Evolutionary conservation across 305 asterid species (phyloP).

Genomic region (Rubia occidens): DNA sequence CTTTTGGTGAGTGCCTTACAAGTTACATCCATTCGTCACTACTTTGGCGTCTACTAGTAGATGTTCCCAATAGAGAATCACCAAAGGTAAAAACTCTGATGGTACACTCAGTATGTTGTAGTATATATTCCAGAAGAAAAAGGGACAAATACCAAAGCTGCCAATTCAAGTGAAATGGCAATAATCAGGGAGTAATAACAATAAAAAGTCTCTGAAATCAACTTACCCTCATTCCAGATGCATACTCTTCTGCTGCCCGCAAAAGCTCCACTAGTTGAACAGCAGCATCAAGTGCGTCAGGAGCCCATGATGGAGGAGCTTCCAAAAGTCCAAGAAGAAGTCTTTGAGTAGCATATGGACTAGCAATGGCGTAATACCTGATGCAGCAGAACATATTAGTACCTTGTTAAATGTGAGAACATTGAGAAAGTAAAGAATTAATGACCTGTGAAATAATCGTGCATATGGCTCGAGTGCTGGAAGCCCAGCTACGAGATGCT

Average conservation of each 20-base stretch:
- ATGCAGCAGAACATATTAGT: constrained; percentile 29
- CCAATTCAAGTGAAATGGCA: constrained; percentile 1
- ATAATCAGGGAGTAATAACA: not conserved
- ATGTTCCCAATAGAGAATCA: not conserved
- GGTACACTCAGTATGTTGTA: not conserved
- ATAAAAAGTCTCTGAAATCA: not conserved
- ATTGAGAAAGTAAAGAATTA: constrained; percentile 13
- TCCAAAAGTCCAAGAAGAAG: constrained; percentile 95
- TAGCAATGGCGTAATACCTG: constrained; percentile 95
- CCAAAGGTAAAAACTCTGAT: not conserved
- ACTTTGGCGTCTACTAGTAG: not conserved
- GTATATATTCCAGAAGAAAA: not conserved
- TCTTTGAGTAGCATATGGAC: constrained; percentile 98
- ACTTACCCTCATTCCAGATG: constrained; percentile 87
- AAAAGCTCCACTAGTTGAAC: constrained; percentile 97
- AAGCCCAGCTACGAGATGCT: constrained; percentile 96
- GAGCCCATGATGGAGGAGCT: constrained; percentile 99
- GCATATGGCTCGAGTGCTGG: constrained; percentile 99
- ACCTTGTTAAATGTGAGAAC: not conserved
- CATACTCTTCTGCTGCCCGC: constrained; percentile 98
- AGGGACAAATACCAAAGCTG: not conserved
- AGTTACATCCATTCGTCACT: not conserved
- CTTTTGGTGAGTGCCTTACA: not conserved
- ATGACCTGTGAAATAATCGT: constrained; percentile 82
- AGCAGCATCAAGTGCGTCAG: constrained; percentile 99